phyloP scores from a whole-genome alignment of 2,329 filamentous ascomycete genomes.

The Scedosporium dehoogii region DNA sequence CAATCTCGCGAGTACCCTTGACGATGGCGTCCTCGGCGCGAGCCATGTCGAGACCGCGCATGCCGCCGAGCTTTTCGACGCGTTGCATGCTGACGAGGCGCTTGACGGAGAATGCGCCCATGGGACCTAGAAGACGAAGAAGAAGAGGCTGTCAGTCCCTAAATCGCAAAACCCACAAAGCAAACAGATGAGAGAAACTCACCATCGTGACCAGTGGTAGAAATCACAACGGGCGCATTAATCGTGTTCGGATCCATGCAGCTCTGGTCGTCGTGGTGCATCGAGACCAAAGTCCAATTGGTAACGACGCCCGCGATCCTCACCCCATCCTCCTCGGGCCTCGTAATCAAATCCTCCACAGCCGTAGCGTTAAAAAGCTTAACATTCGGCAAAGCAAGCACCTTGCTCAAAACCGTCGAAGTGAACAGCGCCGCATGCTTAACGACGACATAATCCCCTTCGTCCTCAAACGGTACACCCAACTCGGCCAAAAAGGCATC shows the following conservation, averaged over 20 bases:
- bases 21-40: constrained; percentile 86
- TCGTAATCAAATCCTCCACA: constrained; percentile 88
- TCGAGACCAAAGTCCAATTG: constrained; percentile 88
- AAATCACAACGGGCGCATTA: constrained; percentile 81
- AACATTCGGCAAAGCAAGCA: constrained; percentile 77
- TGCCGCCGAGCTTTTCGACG: constrained; percentile 75
- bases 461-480: constrained; percentile 78
- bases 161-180: background rate
- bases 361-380: constrained; percentile 95
- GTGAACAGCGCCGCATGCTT: constrained; percentile 93
- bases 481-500: constrained; percentile 75
- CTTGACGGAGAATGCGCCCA: constrained; percentile 87
- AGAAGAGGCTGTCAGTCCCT: background rate
- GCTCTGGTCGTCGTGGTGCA: constrained; percentile 80
- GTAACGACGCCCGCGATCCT: constrained; percentile 84
- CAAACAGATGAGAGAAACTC: background rate
- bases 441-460: constrained; percentile 81
- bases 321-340: constrained; percentile 46
- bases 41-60: constrained; percentile 92
- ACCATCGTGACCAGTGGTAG: constrained; percentile 80
- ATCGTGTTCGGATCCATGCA: constrained; percentile 99
- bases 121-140: constrained; percentile 39
- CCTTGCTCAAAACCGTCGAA: constrained; percentile 73
- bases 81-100: constrained; percentile 80
- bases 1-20: constrained; percentile 79